These are phyloP conservation scores for Flaveria linearis DNA, from an alignment of 129 eudicot species.

Conservation along the genomic window DNA sequence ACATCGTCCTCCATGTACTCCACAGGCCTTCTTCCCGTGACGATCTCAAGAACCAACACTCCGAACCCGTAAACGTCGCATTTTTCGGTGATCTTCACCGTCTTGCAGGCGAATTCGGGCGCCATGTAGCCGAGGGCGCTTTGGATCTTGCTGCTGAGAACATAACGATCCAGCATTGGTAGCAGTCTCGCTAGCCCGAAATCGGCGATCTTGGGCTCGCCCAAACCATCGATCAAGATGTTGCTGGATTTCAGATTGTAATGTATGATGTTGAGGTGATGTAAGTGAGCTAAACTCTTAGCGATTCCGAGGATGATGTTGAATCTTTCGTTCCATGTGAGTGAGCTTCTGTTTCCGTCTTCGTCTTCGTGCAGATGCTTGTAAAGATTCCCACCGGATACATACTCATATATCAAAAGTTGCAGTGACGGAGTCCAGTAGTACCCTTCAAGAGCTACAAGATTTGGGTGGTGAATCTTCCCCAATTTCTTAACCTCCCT, in stretches of 20 bases:
- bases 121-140: slow-evolving; percentile 99
- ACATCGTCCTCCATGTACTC: slow-evolving; percentile 99
- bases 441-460: slow-evolving; percentile 85
- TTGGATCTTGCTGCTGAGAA: slow-evolving; percentile 86
- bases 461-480: slow-evolving; percentile 71
- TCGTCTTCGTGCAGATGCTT: slow-evolving; percentile 82
- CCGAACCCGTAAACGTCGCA: slow-evolving; percentile 98
- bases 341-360: slow-evolving; percentile 46
- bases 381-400: slow-evolving; percentile 80
- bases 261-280: slow-evolving; percentile 73
- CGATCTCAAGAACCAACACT: slow-evolving; percentile 70
- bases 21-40: slow-evolving; percentile 85
- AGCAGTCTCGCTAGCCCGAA: slow-evolving; percentile 79
- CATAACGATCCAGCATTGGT: slow-evolving; percentile 86
- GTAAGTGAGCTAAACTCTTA: slow-evolving; percentile 78
- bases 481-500: slow-evolving; percentile 81
- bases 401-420: slow-evolving; percentile 80
- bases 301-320: slow-evolving; percentile 73
- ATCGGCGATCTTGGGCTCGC: slow-evolving; percentile 82
- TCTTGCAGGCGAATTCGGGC: slow-evolving; percentile 88
- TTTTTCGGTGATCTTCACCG: slow-evolving; percentile 84
- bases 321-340: slow-evolving; percentile 90
- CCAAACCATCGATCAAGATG: slow-evolving; percentile 64
- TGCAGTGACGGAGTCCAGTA: slow-evolving; percentile 94
- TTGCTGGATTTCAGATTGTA: slow-evolving; percentile 94